phyloP scores from a whole-genome alignment of 2,329 filamentous ascomycete species.

The Coniochaeta sp. region DNA sequence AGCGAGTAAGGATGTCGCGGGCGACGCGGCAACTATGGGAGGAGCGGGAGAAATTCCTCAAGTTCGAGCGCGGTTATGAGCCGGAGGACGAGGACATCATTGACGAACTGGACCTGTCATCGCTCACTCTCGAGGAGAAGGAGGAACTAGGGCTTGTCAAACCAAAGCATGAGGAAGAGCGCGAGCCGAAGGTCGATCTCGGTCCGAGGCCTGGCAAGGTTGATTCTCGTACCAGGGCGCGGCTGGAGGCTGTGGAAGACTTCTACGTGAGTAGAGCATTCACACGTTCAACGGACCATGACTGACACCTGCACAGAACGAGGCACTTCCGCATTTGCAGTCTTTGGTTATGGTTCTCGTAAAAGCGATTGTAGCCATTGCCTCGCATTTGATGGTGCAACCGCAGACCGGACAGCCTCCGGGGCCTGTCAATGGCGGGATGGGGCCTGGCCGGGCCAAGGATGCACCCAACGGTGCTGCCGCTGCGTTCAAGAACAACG shows the following conservation, averaged over 20 bases:
- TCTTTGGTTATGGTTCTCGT: slow-evolving; percentile 89
- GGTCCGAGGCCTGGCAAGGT: slow-evolving; percentile 42
- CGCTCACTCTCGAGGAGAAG: slow-evolving; percentile 30
- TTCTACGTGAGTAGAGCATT: slow-evolving; percentile 67
- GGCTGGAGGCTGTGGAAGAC: slow-evolving; percentile 65
- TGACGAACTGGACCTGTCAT: slow-evolving; percentile 29
- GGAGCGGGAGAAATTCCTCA: slow-evolving; percentile 83
- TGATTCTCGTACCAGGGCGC: slow-evolving; percentile 49
- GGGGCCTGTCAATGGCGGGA: slow-evolving; percentile 31
- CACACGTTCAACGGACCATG: slow-evolving; percentile 12
- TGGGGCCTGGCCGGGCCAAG: slow-evolving; percentile 24
- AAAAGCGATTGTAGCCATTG: slow-evolving; percentile 79
- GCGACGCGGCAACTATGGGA: slow-evolving; percentile 93
- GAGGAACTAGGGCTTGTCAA: slow-evolving; percentile 40
- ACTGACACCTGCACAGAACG: slow-evolving; percentile 41
- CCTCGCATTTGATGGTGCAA: slow-evolving; percentile 72
- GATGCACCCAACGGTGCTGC: slow-evolving; percentile 21
- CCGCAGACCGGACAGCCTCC: slow-evolving; percentile 34
- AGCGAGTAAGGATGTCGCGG: slow-evolving; percentile 82
- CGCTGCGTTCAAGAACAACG: slow-evolving; percentile 21
- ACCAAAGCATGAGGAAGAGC: slow-evolving; percentile 27
- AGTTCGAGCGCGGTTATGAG: slow-evolving; percentile 86
- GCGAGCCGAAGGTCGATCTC: slow-evolving; percentile 33
- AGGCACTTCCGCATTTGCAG: slow-evolving; percentile 77
- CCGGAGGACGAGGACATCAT: slow-evolving; percentile 34